Conservation (phyloP, 768 basidiomycete species). For the Boletellus sp. region DNA sequence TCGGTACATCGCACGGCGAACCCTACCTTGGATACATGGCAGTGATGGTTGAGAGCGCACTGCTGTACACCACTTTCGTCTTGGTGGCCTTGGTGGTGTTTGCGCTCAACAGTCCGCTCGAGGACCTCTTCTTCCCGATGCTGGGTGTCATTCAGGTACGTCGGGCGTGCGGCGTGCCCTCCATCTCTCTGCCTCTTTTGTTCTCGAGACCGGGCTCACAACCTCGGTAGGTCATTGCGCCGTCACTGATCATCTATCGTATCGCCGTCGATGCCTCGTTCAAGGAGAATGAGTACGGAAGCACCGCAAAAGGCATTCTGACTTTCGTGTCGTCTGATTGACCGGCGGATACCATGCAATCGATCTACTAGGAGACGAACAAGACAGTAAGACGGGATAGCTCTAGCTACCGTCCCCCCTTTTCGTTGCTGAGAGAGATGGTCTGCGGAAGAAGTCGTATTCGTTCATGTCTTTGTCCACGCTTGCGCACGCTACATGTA, state of each 20-base stretch:
- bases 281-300: slow-evolving; percentile 10
- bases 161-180: neutral
- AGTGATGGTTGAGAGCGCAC: slow-evolving; percentile 24
- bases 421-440: too few relatives aligned
- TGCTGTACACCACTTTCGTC: slow-evolving; percentile 14
- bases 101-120: slow-evolving; percentile 18
- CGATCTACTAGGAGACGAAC: neutral
- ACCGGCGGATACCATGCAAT: neutral
- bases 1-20: slow-evolving; percentile 11
- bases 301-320: neutral
- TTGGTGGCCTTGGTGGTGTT: slow-evolving; percentile 15
- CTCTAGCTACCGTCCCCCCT: too few relatives aligned
- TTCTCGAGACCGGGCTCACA: too few relatives aligned
- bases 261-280: slow-evolving; percentile 19
- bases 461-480: too few relatives aligned
- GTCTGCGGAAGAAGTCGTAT: too few relatives aligned
- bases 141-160: slow-evolving; percentile 19
- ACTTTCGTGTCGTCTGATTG: slow-evolving; percentile 4
- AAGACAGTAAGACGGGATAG: too few relatives aligned
- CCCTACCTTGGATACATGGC: slow-evolving; percentile 25
- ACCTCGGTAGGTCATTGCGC: slow-evolving; percentile 4
- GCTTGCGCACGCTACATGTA: too few relatives aligned
- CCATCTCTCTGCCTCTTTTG: neutral
- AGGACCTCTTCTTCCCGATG: slow-evolving; percentile 22
- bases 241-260: slow-evolving; percentile 19